A percentile compares a stretch with the other conserved stretches of the same genome.
These are phyloP conservation scores for Neopestalotiopsis clavispora DNA, from an alignment of 2,329 filamentous ascomycete genomes.

Conservation along the genomic window DNA sequence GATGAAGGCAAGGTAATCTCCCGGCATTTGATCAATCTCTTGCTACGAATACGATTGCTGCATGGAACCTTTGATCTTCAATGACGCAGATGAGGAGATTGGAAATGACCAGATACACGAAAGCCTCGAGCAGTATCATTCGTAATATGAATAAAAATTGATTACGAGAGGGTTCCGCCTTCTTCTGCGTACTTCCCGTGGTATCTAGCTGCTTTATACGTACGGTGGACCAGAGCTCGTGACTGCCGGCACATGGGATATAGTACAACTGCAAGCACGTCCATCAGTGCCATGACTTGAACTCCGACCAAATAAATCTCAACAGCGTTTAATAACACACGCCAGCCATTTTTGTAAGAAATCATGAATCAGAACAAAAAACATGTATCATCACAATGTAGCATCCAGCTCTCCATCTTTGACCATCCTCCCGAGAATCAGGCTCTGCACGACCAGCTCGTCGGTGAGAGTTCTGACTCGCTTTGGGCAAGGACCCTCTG, in stretches of 20 bases:
- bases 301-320: neutral
- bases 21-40: too few relatives aligned
- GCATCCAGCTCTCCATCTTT: slow-evolving; percentile 58
- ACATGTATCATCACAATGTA: neutral
- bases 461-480: slow-evolving; percentile 74
- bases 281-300: neutral
- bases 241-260: neutral
- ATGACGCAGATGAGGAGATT: neutral
- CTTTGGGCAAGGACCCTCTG: slow-evolving; percentile 45
- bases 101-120: neutral
- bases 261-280: neutral
- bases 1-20: too few relatives aligned
- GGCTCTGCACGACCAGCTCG: slow-evolving; percentile 89
- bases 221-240: neutral
- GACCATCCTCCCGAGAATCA: slow-evolving; percentile 83
- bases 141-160: neutral
- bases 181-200: neutral
- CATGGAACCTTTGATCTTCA: neutral
- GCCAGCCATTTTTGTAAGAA: neutral
- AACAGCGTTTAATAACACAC: neutral
- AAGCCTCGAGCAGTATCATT: neutral
- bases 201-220: neutral
- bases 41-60: too few relatives aligned
- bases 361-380: neutral
- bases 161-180: neutral